Base-by-base conservation (phyloP, 257 asterid species). In the Salvia splendens region DNA sequence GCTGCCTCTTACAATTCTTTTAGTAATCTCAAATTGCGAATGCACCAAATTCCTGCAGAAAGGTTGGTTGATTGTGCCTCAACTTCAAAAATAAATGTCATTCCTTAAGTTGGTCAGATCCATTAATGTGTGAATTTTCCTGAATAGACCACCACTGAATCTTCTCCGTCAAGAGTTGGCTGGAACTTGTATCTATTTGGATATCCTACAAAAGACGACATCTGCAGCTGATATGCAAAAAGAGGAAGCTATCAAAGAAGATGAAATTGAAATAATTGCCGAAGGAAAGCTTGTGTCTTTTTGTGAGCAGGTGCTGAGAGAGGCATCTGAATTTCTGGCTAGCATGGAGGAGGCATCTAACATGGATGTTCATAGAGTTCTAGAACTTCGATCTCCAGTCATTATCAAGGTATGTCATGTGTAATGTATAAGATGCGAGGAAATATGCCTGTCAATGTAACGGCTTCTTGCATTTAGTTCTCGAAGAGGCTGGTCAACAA, bases 151-250 rank as follows among this genome's bases (percentile, higher is more conserved):
- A 64, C 95, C 97, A 3, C 79, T 83, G 77, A 94, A 94, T 83
- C 99, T 94, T 87, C 96, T 94, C 56, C 99, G 99, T 60, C 99
- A 94, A 78, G 99, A 94, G 79, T 76, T 94, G 73, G 87, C 95
- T 73, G 99, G 95, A 73, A 88, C 99, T 4, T 82, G 88, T 82
- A 84, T 94, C 80, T 94, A 94, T 78, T 80, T 94, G 67, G 95
- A 90, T 81, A 81, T 94, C 75, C 88, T 94, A 73, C 97, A 94
- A 67, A 91, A 91, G 87, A 66, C 96, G 36, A 94, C 97, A 11
- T 72, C 77, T 45, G 77, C 69, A 8, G 72, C 68, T 74, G 76
- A 79, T 67, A 11, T 47, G 63, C 67, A 68, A 49, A 72, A 69
- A 30, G 92, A 74, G 68, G 86, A 75, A 54, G 70, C 66, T 30